These are phyloP conservation scores for Canariomyces notabilis DNA, from an alignment of 2,329 filamentous ascomycete genomes.

Conservation along the genomic window DNA sequence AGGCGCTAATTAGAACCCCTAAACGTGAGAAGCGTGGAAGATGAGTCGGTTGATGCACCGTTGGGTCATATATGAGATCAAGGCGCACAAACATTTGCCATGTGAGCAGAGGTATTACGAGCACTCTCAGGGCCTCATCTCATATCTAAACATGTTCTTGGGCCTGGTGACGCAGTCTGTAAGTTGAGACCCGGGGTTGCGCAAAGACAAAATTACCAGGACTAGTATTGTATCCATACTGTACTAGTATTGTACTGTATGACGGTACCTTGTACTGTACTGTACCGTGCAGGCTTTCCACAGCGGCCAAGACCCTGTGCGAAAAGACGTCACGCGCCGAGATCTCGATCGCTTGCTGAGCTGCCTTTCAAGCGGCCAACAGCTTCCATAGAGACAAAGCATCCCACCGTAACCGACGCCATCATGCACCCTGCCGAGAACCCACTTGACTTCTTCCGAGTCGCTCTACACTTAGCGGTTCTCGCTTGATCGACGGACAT, in stretches of 20 bases:
- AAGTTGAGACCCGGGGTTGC: too few species aligned
- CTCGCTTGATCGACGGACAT: slow-evolving; percentile 5
- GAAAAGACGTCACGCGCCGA: slow-evolving; percentile 19
- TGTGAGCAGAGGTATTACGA: neutral
- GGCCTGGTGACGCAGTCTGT: neutral
- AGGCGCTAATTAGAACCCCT: too few species aligned
- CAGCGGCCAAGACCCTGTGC: slow-evolving; percentile 1
- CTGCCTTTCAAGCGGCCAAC: slow-evolving; percentile 3
- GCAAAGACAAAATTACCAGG: neutral
- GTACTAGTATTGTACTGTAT: too few species aligned
- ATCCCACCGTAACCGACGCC: neutral
- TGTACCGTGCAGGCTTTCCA: neutral
- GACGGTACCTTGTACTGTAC: too few species aligned
- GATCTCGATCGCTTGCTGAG: slow-evolving; percentile 1
- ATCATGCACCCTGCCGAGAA: neutral
- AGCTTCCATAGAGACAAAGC: neutral
- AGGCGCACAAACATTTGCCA: too few species aligned
- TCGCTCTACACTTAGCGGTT: slow-evolving; percentile 11
- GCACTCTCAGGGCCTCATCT: neutral
- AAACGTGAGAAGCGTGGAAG: too few species aligned
- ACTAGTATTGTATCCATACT: neutral
- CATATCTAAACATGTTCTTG: neutral
- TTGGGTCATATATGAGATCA: too few species aligned
- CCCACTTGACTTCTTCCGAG: neutral
- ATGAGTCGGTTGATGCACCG: too few species aligned